Evolutionary conservation across 495 filamentous ascomycete species (phyloP).

Genomic region (Pseudevernia furfuracea): DNA sequence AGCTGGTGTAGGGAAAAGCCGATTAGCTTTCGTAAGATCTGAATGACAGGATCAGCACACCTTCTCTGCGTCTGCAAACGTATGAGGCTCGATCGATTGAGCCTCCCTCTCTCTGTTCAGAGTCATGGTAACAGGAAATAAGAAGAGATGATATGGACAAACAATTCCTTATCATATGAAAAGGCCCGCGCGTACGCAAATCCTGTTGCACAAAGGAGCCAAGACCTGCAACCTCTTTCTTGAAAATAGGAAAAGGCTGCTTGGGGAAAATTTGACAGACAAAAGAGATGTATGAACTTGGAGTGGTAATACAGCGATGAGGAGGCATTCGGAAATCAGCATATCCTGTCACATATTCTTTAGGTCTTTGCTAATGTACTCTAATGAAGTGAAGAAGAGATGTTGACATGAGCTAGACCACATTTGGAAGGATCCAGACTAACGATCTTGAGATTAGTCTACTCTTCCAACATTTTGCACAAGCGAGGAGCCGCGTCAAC

Average conservation of each 20-base stretch:
- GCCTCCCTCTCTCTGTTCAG: background rate
- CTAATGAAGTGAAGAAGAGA: background rate
- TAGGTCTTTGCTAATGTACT: background rate
- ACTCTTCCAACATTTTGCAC: background rate
- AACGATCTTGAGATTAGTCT: background rate
- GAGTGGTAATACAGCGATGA: background rate
- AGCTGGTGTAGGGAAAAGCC: slow-evolving; percentile 36
- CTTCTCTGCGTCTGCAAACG: slow-evolving; percentile 15
- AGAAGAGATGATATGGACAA: background rate
- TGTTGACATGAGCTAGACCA: background rate
- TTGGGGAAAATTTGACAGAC: background rate
- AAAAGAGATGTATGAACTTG: background rate
- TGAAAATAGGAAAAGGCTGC: background rate
- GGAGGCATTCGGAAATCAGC: background rate
- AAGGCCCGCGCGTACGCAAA: background rate
- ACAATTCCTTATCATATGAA: background rate
- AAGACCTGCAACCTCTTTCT: background rate
- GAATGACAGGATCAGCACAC: background rate
- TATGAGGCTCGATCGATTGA: slow-evolving; percentile 6
- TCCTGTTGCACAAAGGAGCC: background rate
- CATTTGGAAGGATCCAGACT: background rate
- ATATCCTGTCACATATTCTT: background rate
- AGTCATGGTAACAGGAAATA: background rate
- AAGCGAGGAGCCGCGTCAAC: background rate
- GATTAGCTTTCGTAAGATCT: slow-evolving; percentile 4